Evolutionary conservation across 352 stramenopile genomes (phyloP), one percentile per base, ranked within the genome.

Genomic region (Phytophthora multivora): DNA sequence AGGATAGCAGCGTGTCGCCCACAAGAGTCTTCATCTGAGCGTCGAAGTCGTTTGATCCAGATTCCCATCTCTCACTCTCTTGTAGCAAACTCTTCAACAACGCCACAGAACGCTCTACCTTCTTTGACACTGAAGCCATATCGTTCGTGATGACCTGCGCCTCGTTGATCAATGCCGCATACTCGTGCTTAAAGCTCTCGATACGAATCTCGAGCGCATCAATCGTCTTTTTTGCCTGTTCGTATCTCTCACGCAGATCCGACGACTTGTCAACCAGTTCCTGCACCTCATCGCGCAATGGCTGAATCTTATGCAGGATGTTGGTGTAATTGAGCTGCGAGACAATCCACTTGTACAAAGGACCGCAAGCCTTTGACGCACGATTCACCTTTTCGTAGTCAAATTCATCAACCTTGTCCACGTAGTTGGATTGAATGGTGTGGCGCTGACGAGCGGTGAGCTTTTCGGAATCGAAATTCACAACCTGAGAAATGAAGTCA

Each of bases 401-500:
- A 52, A 96, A 96, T 26, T 96, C 88, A 9, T 96, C 88, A 18
- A 79, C 74, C 45, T 91, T 98, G 84, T 77, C 89, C 2, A 99
- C 79, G 68, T 99, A 99, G 48, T 98, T 98, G 0, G 90, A 90
- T 71, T 96, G 79, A 35, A 99, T 97, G 5, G 93, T 89, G 63
- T 98, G 91, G 9, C 98, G 97, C 73, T 98, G 94, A 33, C 91
- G 90, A 18, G 81, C 71, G 21, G 93, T 98, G 13, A 99, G 77
- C 43, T 98, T 98, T 61, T 99, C 91, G 8, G 97, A 97, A 72
- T 99, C 90, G 71, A 99, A 99, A 75, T 99, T 98, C 4, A 99
- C 86, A 65, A 99, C 98, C 45, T 88, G 98, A 5, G 96, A 91
- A 73, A 99, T 99, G 70, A 99, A 99, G 59, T 99, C 97, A 43